Percentiles rank a stretch among this genome's conserved stretches.
Evolutionary conservation across 1,139 yeast genomes (phyloP).

Genomic region (Ogataea hybrid): DNA sequence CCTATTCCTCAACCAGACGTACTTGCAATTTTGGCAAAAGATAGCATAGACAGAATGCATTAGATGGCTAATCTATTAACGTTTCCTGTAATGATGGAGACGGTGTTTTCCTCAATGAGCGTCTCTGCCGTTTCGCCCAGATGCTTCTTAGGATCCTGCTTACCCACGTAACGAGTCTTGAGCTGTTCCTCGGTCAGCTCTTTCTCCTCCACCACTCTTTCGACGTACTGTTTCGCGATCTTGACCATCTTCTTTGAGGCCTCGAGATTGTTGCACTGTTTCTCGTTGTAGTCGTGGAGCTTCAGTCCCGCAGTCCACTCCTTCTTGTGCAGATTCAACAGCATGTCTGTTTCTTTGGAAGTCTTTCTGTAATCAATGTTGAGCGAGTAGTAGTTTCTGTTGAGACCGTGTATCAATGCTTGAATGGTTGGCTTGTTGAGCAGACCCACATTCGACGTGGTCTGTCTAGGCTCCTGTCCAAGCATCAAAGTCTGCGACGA

Average conservation of each 20-base stretch:
- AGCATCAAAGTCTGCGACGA: constrained; percentile 86
- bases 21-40: constrained; percentile 66
- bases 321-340: constrained; percentile 88
- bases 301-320: constrained; percentile 95
- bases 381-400: constrained; percentile 94
- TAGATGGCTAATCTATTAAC: constrained; percentile 83
- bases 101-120: constrained; percentile 86
- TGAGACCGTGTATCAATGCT: constrained; percentile 94
- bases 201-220: constrained; percentile 89
- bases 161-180: constrained; percentile 95
- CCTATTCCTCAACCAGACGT: constrained; percentile 59
- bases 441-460: constrained; percentile 94
- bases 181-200: constrained; percentile 85
- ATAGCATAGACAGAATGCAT: constrained; percentile 30
- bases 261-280: constrained; percentile 72
- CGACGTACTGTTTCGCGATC: constrained; percentile 87
- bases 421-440: constrained; percentile 97
- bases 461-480: constrained; percentile 98
- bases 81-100: constrained; percentile 81
- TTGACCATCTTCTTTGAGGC: constrained; percentile 80
- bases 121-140: constrained; percentile 84
- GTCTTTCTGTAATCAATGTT: constrained; percentile 95
- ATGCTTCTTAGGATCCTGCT: constrained; percentile 98
- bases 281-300: constrained; percentile 72
- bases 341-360: constrained; percentile 89